Evolutionary conservation across 1,284 basidiomycete genomes (phyloP), one percentile per base, ranked within the genome.

Genomic region (Pascua guehoae): DNA sequence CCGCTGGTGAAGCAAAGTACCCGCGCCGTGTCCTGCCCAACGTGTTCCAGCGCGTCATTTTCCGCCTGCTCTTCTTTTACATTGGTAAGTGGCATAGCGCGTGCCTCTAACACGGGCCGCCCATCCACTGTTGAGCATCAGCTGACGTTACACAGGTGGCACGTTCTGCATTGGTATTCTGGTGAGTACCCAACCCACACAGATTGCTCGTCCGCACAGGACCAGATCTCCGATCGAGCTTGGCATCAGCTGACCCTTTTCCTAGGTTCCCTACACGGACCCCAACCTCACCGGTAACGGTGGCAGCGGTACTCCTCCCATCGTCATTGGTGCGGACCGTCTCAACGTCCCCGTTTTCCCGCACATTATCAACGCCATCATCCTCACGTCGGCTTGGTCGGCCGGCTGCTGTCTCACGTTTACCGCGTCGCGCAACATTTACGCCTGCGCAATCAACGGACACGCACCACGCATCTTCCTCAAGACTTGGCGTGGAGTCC

Each of bases 401-500:
- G 79, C 81, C 15, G 80, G 79, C 7, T 76, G 77, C 45, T 79
- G 79, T 64, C 69, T 82, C 48, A 45, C 44, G 1, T 45, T 45
- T 81, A 81, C 69, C 78, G 78, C 58, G 72, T 75, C 53, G 78
- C 68, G 76, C 82, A 88, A 88, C 1, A 79, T 93, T 12, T 91
- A 93, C 72, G 88, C 88, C 42, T 80, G 95, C 58, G 85, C 91
- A n/a, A 73, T 82, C 4, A 80, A 85, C 16, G 85, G 87, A 0
- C 88, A 90, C 66, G 91, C 89, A 0, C 91, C 91, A 0, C 82
- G 71, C 47, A 74, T 91, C 49, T 90, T 96, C 78, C 63, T 81
- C 41, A 83, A 73, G 63, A 86, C 87, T 0, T 84, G 83, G 53
- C 78, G 32, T 12, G 32, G 32, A 17, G 32, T 45, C 18, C 32